phyloP scores from a whole-genome alignment of 257 asterid genomes.

The Fraxinus americana region DNA sequence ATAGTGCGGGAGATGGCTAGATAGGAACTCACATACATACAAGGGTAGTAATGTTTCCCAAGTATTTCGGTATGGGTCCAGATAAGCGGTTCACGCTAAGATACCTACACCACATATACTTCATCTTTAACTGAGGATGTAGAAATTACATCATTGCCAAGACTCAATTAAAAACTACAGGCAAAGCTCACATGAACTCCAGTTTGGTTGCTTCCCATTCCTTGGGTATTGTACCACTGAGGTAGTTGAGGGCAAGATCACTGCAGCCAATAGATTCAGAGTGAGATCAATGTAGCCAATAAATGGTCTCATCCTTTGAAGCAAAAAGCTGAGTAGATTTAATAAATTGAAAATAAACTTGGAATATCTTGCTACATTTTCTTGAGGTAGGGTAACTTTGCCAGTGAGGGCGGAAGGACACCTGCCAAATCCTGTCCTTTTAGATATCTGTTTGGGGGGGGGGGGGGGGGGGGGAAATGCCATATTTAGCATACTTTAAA shows the following conservation, averaged over 20 bases:
- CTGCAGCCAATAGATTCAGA: constrained; percentile 35
- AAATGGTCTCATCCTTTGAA: neutral
- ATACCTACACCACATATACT: constrained; percentile 35
- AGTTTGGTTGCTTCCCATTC: constrained; percentile 58
- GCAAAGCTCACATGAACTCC: constrained; percentile 48
- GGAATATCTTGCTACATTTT: constrained; percentile 36
- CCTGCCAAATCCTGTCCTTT: constrained; percentile 62
- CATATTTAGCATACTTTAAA: neutral
- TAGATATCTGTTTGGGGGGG: constrained; percentile 44
- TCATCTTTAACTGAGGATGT: neutral
- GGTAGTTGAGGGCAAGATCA: constrained; percentile 56
- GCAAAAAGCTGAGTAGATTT: neutral
- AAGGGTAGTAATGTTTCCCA: constrained; percentile 58
- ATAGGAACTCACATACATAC: constrained; percentile 35
- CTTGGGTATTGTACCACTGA: constrained; percentile 58
- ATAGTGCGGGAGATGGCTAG: neutral
- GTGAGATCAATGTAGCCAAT: too few relatives aligned
- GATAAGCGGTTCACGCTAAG: constrained; percentile 52
- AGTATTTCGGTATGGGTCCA: constrained; percentile 57
- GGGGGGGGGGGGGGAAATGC: too few relatives aligned
- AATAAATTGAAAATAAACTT: neutral
- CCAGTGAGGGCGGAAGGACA: constrained; percentile 60
- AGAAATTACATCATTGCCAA: neutral
- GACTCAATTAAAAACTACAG: too few relatives aligned
- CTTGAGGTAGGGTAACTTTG: constrained; percentile 51